phyloP scores from a whole-genome alignment of 2,329 filamentous ascomycete species.

The Ophiostoma perfectum region DNA sequence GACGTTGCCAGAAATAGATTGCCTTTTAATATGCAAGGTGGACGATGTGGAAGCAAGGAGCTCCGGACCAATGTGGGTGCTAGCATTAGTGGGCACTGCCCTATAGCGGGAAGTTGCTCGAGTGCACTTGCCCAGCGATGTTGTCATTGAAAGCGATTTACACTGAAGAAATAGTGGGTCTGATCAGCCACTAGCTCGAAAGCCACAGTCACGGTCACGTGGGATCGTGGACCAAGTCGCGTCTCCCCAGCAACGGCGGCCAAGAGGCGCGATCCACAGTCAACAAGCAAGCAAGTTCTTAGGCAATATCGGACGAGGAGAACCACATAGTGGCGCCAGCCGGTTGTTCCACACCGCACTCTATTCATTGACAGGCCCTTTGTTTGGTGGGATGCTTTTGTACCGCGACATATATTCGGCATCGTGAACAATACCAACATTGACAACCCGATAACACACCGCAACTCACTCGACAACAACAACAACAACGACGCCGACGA shows the following conservation, averaged over 20 bases:
- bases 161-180: slow-evolving; percentile 1
- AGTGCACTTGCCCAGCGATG: neutral
- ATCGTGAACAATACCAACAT: neutral
- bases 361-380: neutral
- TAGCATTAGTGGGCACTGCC: slow-evolving; percentile 16
- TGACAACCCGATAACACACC: neutral
- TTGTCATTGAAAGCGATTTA: slow-evolving; percentile 2
- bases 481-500: neutral
- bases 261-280: slow-evolving; percentile 22
- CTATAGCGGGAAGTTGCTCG: slow-evolving; percentile 2
- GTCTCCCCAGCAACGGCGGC: slow-evolving; percentile 24
- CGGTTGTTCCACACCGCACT: neutral
- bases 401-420: neutral
- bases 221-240: slow-evolving; percentile 13
- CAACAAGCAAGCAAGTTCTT: slow-evolving; percentile 21
- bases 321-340: neutral
- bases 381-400: slow-evolving; percentile 4
- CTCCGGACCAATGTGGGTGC: slow-evolving; percentile 18
- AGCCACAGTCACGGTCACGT: slow-evolving; percentile 11
- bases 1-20: slow-evolving; percentile 18
- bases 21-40: neutral
- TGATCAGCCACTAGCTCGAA: slow-evolving; percentile 9
- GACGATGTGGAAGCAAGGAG: neutral
- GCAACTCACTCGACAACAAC: neutral
- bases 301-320: slow-evolving; percentile 6